Base-by-base conservation (phyloP, 2,329 filamentous ascomycete genomes). In the Metarhizium guizhouense region DNA sequence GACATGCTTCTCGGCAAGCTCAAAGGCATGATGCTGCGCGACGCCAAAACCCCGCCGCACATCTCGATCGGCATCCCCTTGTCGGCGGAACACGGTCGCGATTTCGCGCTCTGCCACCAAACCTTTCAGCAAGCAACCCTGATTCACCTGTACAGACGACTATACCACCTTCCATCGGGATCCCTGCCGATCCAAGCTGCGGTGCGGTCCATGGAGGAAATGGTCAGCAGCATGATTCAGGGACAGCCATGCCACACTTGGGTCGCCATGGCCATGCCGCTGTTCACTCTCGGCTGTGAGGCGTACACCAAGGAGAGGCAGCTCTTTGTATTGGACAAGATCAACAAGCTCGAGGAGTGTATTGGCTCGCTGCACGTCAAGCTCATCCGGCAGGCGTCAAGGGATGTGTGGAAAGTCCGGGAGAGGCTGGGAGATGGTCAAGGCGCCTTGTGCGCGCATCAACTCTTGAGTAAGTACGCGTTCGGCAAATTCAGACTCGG, bases 231-330 rank as follows among this genome's bases (percentile, higher is more conserved):
- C 2, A 67, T 67, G 65, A 59, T 62, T 0, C 65, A 67, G 13
- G 65, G 65, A 0, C 60, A 65, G 18, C 64, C 65, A 0, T 66
- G 65, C 6, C 64, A 66, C n/a, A 66, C 65, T 0, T 67, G 65
- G 65, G 65, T 67, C 2, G 65, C 65, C 0, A 67, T 67, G 65
- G 60, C 65, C 0, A 67, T 67, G 65, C 65, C 65, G 0, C 40
- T 67, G 0, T 67, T 67, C 2, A 67, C 65, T 0, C 59, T 67
- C 1, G 65, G 65, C 0, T 66, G 65, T 3, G 65, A 67, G 4
- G 65, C 64, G 0, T 67, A 63, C 32, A 55, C 48, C 0, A 32
- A 58, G 3, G 58, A 59, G 0, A 62, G 66, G 11, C 62, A 61
- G 38, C 14, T 4, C 0, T 67, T 65, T 11, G 59, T 65, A 0